Evolutionary conservation across 306 rosid species (phyloP), one percentile per base, ranked within the genome.

Genomic region (Hippophae tibetana): DNA sequence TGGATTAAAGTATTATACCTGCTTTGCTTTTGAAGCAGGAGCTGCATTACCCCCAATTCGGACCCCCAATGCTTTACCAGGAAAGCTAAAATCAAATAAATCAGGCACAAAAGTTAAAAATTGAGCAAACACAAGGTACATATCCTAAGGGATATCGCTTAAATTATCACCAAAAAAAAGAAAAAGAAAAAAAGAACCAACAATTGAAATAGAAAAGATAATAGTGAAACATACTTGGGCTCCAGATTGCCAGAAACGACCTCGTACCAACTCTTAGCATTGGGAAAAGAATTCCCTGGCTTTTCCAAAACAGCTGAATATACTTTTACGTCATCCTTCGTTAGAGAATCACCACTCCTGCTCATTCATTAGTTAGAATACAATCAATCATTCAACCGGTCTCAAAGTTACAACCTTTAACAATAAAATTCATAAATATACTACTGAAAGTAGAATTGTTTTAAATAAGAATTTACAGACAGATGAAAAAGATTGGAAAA

Each of bases 291-390:
- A 5, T 47, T 67, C 5, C 72, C 74, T 0, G 95, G 92, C 81
- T 76, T 81, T 63, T 56, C 82, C 49, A 38, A 27, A 68, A 89
- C 89, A 43, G 80, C 78, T 9, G 82, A 87, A 65, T 64, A 89
- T 5, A 86, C 97, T 75, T 83, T 89, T 48, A 89, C 62, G 57
- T 89, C 97, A 74, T 89, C 95, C 72, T 80, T 81, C 3, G 97
- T 81, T 65, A 89, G 75, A 18, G 69, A 70, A 64, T 79, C 79
- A 62, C 97, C 85, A 69, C 38, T 31, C 38, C 38, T 31, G 38
- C 38, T 31, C 38, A 2, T 31, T 31, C 38, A 31, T 31, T 31
- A 31, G 38, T 31, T 31, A 31, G 38, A 31, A 13, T 72, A 50
- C 47, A 47, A 57, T 40, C 55, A 47, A 9, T 13, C 9, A 9